Base-by-base conservation (phyloP, 352 stramenopile genomes). In the Globisporangium viniferum region DNA sequence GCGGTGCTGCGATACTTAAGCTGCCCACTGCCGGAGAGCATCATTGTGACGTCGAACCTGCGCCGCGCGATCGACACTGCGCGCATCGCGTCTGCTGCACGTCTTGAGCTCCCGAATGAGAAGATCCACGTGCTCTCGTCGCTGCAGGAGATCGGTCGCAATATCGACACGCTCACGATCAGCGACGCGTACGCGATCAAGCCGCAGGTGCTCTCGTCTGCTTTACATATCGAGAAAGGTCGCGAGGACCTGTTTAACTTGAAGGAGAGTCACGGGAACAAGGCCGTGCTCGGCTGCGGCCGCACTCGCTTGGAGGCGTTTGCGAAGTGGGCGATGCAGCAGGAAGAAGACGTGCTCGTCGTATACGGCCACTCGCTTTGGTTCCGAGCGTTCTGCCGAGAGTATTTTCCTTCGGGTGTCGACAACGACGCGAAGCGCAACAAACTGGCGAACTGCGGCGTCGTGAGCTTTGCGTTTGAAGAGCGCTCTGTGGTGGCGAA, bases 311-410 rank as follows among this genome's bases (percentile, higher is more conserved):
- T 97, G 5, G 29, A 78, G 9, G 67, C 77, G 49, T 97, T 97
- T 70, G 79, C 79, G 18, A 68, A 80, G 35, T 97, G 90, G 90
- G 66, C 68, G 4, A 89, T 91, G 66, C 65, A 71, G 35, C 82
- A 88, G 35, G 70, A 72, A 5, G 71, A 82, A 48, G 75, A 89
- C 39, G 81, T 93, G 46, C 60, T 95, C 18, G 77, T 97, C 12
- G 85, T 93, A 8, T 93, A 91, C 54, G 90, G 90, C 35, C 90
- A 97, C 73, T 96, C 89, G 68, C 75, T 93, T 48, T 97, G 89
- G 87, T 92, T 95, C 59, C 81, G 83, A 1, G 84, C 84, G 12
- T 97, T 96, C 62, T 95, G 84, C 66, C 81, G 81, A 14, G 86
- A 91, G 64, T 96, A 89, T 58, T 82, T 96, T 31, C 82, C 85